Percentiles rank a stretch among this genome's conserved stretches.
Conservation (phyloP, 1,284 basidiomycete species). For the Wallemia mellicola region DNA sequence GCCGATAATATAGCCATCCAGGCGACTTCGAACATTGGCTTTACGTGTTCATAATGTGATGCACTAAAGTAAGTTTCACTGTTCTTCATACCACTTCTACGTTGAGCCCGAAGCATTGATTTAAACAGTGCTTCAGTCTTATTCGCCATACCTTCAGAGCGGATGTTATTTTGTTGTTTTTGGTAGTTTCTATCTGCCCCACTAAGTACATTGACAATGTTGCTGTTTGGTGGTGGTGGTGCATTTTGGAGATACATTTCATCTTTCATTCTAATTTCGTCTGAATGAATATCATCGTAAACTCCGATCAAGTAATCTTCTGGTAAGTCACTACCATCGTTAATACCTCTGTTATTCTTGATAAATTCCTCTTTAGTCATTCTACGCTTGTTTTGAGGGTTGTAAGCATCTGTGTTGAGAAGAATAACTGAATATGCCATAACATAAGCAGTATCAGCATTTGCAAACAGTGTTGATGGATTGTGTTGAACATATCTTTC, state of each 20-base stretch:
- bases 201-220: slow-evolving; percentile 1
- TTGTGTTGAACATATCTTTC: slow-evolving; percentile 77
- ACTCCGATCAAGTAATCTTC: slow-evolving; percentile 48
- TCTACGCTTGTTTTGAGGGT: slow-evolving; percentile 58
- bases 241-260: slow-evolving; percentile 24
- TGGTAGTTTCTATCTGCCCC: slow-evolving; percentile 48
- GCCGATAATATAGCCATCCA: slow-evolving; percentile 93
- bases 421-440: slow-evolving; percentile 76
- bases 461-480: slow-evolving; percentile 43
- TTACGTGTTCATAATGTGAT: slow-evolving; percentile 74
- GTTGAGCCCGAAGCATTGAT: slow-evolving; percentile 61
- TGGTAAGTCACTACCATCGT: slow-evolving; percentile 57
- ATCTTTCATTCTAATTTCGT: slow-evolving; percentile 95
- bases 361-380: slow-evolving; percentile 75
- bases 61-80: slow-evolving; percentile 76
- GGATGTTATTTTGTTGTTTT: slow-evolving; percentile 71
- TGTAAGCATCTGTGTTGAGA: slow-evolving; percentile 87
- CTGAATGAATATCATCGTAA: slow-evolving; percentile 60
- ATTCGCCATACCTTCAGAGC: slow-evolving; percentile 76
- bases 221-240: slow-evolving; percentile 17
- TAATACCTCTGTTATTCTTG: slow-evolving; percentile 81
- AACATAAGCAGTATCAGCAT: slow-evolving; percentile 61
- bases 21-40: slow-evolving; percentile 90
- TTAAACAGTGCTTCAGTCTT: slow-evolving; percentile 82
- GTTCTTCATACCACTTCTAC: slow-evolving; percentile 32